Conservation (phyloP, 140 eudicot genomes). For the Oenanthe javanica region DNA sequence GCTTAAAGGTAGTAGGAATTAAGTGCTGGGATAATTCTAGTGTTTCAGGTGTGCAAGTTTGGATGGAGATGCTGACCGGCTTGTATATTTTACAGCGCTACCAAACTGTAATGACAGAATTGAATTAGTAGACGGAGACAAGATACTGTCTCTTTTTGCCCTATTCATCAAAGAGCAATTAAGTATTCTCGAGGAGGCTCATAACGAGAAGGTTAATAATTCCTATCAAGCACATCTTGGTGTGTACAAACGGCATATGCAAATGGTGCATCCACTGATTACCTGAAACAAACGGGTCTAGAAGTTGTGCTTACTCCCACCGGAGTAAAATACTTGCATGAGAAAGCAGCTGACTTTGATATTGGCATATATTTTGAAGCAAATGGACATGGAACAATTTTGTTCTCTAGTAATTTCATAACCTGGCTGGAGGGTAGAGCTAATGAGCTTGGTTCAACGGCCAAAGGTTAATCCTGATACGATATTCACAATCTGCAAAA, state of each 20-base stretch:
- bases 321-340: conserved; percentile 81
- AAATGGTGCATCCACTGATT: conserved; percentile 91
- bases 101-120: conserved; percentile 28
- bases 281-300: conserved; percentile 51
- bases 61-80: conserved; percentile 68
- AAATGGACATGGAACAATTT: conserved; percentile 56
- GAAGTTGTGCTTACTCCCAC: conserved; percentile 74
- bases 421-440: conserved; percentile 31
- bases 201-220: conserved; percentile 12
- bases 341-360: conserved; percentile 48
- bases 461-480: conserved; percentile 25
- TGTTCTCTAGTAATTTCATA: conserved; percentile 35
- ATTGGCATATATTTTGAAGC: conserved; percentile 57
- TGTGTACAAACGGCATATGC: conserved; percentile 92
- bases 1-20: background rate
- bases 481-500: background rate
- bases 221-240: conserved; percentile 49
- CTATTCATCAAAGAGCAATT: conserved; percentile 68
- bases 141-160: conserved; percentile 61
- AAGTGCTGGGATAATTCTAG: conserved; percentile 25
- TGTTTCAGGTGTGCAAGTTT: conserved; percentile 61
- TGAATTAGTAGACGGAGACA: conserved; percentile 57
- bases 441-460: conserved; percentile 25
- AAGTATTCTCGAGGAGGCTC: conserved; percentile 32
- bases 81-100: conserved; percentile 34